Evolutionary conservation across 2,329 filamentous ascomycete species (phyloP).

Genomic region (Verticillium nubilum): DNA sequence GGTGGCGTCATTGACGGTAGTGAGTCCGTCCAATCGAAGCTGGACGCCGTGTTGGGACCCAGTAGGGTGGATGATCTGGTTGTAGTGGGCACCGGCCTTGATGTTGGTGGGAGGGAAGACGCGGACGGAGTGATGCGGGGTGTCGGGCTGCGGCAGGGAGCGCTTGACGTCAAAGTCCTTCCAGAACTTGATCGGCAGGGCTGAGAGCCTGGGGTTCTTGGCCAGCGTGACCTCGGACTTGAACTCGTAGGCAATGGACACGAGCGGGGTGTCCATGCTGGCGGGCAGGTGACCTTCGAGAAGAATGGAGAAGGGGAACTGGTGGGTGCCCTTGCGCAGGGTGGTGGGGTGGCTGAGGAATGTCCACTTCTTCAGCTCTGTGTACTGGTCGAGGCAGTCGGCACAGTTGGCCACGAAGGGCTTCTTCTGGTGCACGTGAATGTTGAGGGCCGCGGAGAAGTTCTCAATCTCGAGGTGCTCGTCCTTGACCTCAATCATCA

Average conservation of each 20-base stretch:
- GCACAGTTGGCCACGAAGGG: slow-evolving; percentile 75
- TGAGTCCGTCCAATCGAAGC: slow-evolving; percentile 81
- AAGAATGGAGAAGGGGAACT: slow-evolving; percentile 84
- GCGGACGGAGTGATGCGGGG: slow-evolving; percentile 82
- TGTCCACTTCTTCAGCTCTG: slow-evolving; percentile 72
- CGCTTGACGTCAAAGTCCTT: slow-evolving; percentile 65
- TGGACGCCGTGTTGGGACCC: slow-evolving; percentile 68
- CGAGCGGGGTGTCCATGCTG: slow-evolving; percentile 67
- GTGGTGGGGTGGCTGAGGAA: slow-evolving; percentile 52
- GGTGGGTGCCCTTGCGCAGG: slow-evolving; percentile 55
- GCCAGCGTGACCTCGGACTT: slow-evolving; percentile 48
- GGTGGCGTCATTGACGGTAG: slow-evolving; percentile 53
- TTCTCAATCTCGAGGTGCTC: slow-evolving; percentile 52
- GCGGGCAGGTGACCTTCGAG: slow-evolving; percentile 83
- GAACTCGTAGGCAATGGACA: slow-evolving; percentile 74
- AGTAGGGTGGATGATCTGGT: slow-evolving; percentile 79
- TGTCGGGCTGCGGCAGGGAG: slow-evolving; percentile 66
- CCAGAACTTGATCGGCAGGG: slow-evolving; percentile 1
- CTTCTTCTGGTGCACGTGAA: slow-evolving; percentile 71
- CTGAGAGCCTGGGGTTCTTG: neutral
- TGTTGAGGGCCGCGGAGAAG: slow-evolving; percentile 67
- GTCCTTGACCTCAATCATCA: slow-evolving; percentile 69
- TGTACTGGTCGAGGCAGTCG: slow-evolving; percentile 67
- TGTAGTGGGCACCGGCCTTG: slow-evolving; percentile 76
- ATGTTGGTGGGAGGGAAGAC: slow-evolving; percentile 97